These are phyloP conservation scores for Phytopythium delawarense DNA, from an alignment of 352 stramenopile species.

Conservation along the genomic window DNA sequence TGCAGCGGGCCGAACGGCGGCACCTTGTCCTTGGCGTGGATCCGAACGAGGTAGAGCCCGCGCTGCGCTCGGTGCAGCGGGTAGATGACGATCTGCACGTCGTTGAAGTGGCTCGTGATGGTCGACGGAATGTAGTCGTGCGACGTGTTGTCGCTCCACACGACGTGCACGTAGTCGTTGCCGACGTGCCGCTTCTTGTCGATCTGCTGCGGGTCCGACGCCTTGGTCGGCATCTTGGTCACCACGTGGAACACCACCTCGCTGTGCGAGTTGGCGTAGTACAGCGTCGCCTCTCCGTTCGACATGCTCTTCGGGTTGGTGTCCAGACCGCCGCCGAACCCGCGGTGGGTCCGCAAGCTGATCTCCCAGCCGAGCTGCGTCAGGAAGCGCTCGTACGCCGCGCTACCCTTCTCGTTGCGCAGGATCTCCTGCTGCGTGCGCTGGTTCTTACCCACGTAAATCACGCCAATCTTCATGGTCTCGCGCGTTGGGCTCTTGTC, in stretches of 20 bases:
- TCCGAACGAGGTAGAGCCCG: slow-evolving; percentile 71
- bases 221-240: slow-evolving; percentile 85
- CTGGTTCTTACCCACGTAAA: slow-evolving; percentile 78
- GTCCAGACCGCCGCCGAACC: slow-evolving; percentile 75
- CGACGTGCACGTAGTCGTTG: slow-evolving; percentile 86
- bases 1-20: slow-evolving; percentile 75
- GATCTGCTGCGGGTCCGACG: slow-evolving; percentile 77
- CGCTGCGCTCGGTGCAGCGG: slow-evolving; percentile 56
- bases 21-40: slow-evolving; percentile 82
- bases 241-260: slow-evolving; percentile 88
- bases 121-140: slow-evolving; percentile 79
- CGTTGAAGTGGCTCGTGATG: slow-evolving; percentile 88
- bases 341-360: slow-evolving; percentile 55
- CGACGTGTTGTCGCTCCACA: slow-evolving; percentile 81
- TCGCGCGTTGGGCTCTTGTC: slow-evolving; percentile 85
- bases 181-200: slow-evolving; percentile 88
- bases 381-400: slow-evolving; percentile 65
- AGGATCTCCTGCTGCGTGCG: slow-evolving; percentile 78
- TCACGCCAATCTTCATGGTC: slow-evolving; percentile 88
- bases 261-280: slow-evolving; percentile 78
- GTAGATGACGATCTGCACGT: slow-evolving; percentile 86
- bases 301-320: slow-evolving; percentile 78
- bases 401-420: slow-evolving; percentile 64
- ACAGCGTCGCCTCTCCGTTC: slow-evolving; percentile 66
- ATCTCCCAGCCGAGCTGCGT: slow-evolving; percentile 79